Evolutionary conservation across 116 monocot species (phyloP).

Genomic region (Zostera marina): DNA sequence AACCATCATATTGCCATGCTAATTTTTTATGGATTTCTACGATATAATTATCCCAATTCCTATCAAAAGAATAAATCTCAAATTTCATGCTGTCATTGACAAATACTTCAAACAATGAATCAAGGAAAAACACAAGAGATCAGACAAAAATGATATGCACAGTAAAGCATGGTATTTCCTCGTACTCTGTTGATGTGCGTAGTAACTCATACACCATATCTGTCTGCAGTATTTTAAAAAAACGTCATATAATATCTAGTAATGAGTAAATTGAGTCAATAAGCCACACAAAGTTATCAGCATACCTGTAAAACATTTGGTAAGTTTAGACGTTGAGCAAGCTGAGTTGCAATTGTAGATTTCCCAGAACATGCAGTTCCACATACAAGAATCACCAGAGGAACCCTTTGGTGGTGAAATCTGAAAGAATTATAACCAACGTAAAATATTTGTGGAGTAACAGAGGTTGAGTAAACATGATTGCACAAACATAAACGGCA

Average conservation of each 20-base stretch:
- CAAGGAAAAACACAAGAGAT: neutral
- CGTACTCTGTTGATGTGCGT: conserved; percentile 98
- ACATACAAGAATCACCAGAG: conserved; percentile 95
- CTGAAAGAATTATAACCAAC: conserved; percentile 13
- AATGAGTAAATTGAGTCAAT: neutral
- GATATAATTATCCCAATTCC: conserved; percentile 1
- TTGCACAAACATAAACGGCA: no score
- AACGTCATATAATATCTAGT: neutral
- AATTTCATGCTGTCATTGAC: neutral
- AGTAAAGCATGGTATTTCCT: conserved; percentile 2
- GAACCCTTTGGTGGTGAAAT: conserved; percentile 96
- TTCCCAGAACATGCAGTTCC: conserved; percentile 97
- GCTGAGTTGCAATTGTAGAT: conserved; percentile 96
- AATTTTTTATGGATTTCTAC: neutral
- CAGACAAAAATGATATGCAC: no score
- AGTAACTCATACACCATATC: conserved; percentile 98
- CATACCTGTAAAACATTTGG: conserved; percentile 95
- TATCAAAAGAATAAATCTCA: neutral
- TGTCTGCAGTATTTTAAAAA: conserved; percentile 39
- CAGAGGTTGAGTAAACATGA: no score
- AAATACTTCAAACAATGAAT: neutral
- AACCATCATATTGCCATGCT: neutral
- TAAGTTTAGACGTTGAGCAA: conserved; percentile 87
- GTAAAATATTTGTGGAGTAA: no score
- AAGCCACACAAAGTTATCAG: neutral